phyloP scores from a whole-genome alignment of 116 monocot genomes.

The Cymodocea nodosa region DNA sequence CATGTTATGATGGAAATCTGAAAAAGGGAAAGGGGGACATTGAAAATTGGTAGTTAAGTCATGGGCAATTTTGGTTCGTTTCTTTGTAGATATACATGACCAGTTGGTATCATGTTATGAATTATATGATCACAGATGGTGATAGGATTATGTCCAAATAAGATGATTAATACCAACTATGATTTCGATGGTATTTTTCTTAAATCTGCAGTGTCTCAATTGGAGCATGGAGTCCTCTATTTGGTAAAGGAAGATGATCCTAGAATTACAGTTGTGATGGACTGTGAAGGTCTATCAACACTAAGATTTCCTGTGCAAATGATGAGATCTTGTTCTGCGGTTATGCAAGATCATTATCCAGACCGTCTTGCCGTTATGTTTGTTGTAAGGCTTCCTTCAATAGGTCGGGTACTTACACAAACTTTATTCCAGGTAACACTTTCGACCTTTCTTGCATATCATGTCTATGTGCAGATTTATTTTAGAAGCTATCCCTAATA shows the following conservation, averaged over 20 bases:
- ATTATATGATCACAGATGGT: too few species aligned
- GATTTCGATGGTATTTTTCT: slow-evolving; percentile 2
- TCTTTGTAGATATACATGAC: too few species aligned
- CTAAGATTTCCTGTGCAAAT: slow-evolving; percentile 81
- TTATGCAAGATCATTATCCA: slow-evolving; percentile 92
- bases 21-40: too few species aligned
- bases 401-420: slow-evolving; percentile 51
- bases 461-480: too few species aligned
- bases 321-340: slow-evolving; percentile 60
- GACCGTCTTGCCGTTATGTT: slow-evolving; percentile 66
- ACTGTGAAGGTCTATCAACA: slow-evolving; percentile 73
- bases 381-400: slow-evolving; percentile 61
- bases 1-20: too few species aligned
- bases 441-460: not conserved
- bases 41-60: too few species aligned
- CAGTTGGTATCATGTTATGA: too few species aligned
- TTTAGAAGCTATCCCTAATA: too few species aligned
- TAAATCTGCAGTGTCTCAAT: slow-evolving; percentile 73
- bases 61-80: too few species aligned
- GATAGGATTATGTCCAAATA: too few species aligned
- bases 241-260: slow-evolving; percentile 62
- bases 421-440: slow-evolving; percentile 68
- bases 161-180: not conserved
- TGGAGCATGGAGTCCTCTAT: slow-evolving; percentile 62
- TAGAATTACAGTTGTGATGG: slow-evolving; percentile 67